Conservation (phyloP, 176 grass and related monocot species). For the Neostapfia colusana region DNA sequence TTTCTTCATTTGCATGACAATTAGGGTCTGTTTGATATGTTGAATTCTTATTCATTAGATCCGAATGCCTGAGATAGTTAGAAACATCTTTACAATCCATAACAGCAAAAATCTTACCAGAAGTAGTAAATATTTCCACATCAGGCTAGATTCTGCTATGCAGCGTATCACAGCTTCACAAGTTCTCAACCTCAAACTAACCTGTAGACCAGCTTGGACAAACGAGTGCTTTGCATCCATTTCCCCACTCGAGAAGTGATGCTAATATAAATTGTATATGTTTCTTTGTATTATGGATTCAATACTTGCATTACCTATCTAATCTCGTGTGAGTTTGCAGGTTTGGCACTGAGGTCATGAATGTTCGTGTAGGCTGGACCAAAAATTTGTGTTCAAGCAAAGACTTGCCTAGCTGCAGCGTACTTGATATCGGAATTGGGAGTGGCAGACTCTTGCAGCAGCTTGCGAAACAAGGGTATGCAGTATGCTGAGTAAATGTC, state of each 20-base stretch:
- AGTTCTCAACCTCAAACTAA: neutral
- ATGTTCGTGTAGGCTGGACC: conserved; percentile 77
- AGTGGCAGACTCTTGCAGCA: conserved; percentile 81
- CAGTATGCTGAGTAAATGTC: conserved; percentile 51
- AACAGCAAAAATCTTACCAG: neutral
- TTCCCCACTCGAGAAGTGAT: neutral
- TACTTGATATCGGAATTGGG: conserved; percentile 85
- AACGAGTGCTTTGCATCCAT: neutral
- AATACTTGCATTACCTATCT: neutral
- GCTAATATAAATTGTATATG: neutral
- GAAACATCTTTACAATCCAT: neutral
- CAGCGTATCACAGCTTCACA: neutral
- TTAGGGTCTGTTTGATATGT: neutral
- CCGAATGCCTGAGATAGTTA: neutral
- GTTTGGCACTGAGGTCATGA: conserved; percentile 75
- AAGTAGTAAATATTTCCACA: neutral
- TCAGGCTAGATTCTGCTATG: neutral
- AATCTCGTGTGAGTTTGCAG: conserved; percentile 40
- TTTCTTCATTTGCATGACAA: neutral
- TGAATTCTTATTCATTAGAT: neutral
- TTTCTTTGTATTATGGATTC: neutral
- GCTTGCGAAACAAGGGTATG: conserved; percentile 92
- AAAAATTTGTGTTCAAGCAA: conserved; percentile 66
- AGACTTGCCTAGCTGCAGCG: conserved; percentile 57
- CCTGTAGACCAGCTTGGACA: neutral